A percentile compares a stretch with the other conserved stretches of the same genome.
Conservation (phyloP, 1,139 yeast genomes). For the Saccharomyces pastorianus region DNA sequence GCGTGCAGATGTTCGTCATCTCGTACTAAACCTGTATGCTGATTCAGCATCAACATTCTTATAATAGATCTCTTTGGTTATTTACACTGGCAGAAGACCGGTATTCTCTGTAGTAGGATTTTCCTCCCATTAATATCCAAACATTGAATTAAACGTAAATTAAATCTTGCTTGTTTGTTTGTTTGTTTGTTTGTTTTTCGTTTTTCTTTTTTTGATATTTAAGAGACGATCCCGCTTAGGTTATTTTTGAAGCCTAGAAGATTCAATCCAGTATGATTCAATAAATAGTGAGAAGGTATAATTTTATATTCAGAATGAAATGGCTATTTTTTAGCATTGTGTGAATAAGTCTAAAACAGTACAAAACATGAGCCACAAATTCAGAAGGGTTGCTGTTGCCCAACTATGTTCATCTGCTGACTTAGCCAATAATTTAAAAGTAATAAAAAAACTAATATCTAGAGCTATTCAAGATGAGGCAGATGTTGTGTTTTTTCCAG, state of each 20-base stretch:
- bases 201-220: background rate
- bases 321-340: too few species aligned
- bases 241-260: background rate
- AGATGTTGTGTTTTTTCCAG: conserved; percentile 73
- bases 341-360: background rate
- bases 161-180: background rate
- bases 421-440: conserved; percentile 48
- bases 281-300: background rate
- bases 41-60: background rate
- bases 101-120: background rate
- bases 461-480: conserved; percentile 55
- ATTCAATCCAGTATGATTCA: background rate
- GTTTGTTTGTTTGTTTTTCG: background rate
- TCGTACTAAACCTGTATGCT: background rate
- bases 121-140: background rate
- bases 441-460: conserved; percentile 51
- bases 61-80: background rate
- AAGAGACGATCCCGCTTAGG: background rate
- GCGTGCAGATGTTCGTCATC: background rate
- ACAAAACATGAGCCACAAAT: background rate
- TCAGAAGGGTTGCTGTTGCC: conserved; percentile 63
- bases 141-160: background rate
- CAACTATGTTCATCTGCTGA: conserved; percentile 74
- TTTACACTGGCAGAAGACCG: background rate
- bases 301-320: background rate